Evolutionary conservation across 495 filamentous ascomycete genomes (phyloP), one percentile per base, ranked within the genome.

Genomic region (Talaromyces stipitatus): DNA sequence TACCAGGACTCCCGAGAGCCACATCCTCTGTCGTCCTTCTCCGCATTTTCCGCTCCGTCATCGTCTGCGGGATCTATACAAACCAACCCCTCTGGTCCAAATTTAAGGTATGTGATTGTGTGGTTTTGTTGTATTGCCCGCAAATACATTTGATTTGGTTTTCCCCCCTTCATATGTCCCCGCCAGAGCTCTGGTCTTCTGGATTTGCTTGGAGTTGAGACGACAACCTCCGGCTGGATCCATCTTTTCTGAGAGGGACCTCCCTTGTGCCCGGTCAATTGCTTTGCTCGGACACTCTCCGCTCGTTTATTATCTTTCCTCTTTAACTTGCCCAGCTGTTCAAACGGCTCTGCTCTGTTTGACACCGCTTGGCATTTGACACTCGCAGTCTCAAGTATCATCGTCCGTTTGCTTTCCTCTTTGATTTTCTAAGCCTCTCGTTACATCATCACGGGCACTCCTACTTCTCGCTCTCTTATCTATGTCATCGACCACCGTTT

Each of bases 1-100:
- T 73, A 71, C 63, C 75, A 78, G 73, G 73, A 76, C 72, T 71
- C 75, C 68, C 67, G 70, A 64, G 72, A 78, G 73, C 51, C 56
- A 48, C 59, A 58, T 50, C 56, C 58, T 54, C 60, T 62, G 36
- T 67, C 72, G 61, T 66, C 73, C 64, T 57, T 56, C 48, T 52
- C 61, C 55, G 26, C 61, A 24, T 38, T 57, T 23, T 36, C 61
- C 33, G 23, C 58, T 48, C 66, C 72, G 66, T 69, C 66, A 68
- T 62, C 38, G 12, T 59, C 27, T 22, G 26, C 32, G 29, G 33
- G 65, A 65, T 63, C 52, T 38, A 29, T 51, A 48, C 45, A 48
- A 48, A 20, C 52, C 43, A 29, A 69, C 58, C 61, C 65, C 62
- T 60, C 73, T 66, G 71, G 71, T 70, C 67, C 77, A 69, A 69